A percentile compares a stretch with the other conserved stretches of the same genome.
These are phyloP conservation scores for Pseudonectria foliicola DNA, from an alignment of 2,329 filamentous ascomycete species.

Conservation along the genomic window DNA sequence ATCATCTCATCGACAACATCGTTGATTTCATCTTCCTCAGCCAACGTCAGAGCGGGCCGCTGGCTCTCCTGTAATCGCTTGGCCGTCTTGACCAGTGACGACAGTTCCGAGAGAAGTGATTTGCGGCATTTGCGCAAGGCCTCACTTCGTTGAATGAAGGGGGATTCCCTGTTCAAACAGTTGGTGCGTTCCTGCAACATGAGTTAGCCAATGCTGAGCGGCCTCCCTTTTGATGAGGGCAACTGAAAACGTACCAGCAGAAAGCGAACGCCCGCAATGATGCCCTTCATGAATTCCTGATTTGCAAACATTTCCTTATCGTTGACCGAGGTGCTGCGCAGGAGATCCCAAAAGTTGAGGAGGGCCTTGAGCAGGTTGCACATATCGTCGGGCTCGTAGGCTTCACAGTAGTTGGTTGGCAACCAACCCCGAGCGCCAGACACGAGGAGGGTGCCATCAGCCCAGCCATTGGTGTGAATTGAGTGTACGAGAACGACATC, in stretches of 20 bases:
- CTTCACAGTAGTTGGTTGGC: constrained; percentile 95
- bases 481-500: constrained; percentile 93
- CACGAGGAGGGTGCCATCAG: constrained; percentile 82
- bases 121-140: constrained; percentile 75
- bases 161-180: constrained; percentile 77
- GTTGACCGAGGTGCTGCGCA: constrained; percentile 68
- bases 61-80: constrained; percentile 77
- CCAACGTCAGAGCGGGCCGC: constrained; percentile 36
- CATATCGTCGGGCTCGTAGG: constrained; percentile 86
- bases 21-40: constrained; percentile 50
- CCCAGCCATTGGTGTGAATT: constrained; percentile 97
- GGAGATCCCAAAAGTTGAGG: constrained; percentile 85
- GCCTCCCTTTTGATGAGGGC: neutral
- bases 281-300: constrained; percentile 88
- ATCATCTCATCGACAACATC: constrained; percentile 88
- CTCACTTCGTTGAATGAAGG: constrained; percentile 67
- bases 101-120: constrained; percentile 80
- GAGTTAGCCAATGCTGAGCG: neutral
- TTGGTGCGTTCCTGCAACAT: constrained; percentile 68
- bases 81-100: constrained; percentile 78
- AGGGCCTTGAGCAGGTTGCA: constrained; percentile 76
- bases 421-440: constrained; percentile 90
- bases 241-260: constrained; percentile 60
- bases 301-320: constrained; percentile 76
- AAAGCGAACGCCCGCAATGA: constrained; percentile 88